Conservation (phyloP, 768 basidiomycete genomes). For the Hydnomerulius pinastri region DNA sequence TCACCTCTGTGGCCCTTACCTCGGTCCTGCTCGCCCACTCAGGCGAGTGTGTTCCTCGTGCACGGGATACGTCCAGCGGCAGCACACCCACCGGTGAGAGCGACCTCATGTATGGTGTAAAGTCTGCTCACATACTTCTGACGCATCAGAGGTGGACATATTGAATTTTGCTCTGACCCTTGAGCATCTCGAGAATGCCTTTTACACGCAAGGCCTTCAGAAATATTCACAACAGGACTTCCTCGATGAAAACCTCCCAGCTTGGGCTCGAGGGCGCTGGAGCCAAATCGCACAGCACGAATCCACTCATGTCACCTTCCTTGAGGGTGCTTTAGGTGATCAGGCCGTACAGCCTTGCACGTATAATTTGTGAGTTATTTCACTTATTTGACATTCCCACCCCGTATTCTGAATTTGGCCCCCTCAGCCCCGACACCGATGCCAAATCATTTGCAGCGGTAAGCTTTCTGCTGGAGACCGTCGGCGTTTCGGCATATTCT, state of each 20-base stretch:
- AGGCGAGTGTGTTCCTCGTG: neutral
- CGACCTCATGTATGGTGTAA: too few species aligned
- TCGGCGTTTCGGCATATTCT: slow-evolving; percentile 58
- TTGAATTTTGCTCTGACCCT: too few species aligned
- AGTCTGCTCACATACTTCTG: neutral
- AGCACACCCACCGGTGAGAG: slow-evolving; percentile 2
- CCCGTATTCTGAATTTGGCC: neutral
- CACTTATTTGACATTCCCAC: neutral
- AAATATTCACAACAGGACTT: too few species aligned
- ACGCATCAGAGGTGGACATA: too few species aligned
- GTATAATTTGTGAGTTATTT: slow-evolving; percentile 9
- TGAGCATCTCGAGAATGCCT: too few species aligned
- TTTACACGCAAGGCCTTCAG: slow-evolving; percentile 3
- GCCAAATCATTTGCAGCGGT: slow-evolving; percentile 44
- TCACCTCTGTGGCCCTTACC: neutral
- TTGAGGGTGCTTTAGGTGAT: slow-evolving; percentile 15
- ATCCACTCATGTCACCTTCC: slow-evolving; percentile 45
- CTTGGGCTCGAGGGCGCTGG: slow-evolving; percentile 35
- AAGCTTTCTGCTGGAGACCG: slow-evolving; percentile 51
- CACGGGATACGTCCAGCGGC: neutral
- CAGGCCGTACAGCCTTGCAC: slow-evolving; percentile 13
- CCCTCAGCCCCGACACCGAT: slow-evolving; percentile 43
- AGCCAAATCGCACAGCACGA: slow-evolving; percentile 44
- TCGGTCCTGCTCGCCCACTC: neutral
- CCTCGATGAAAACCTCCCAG: too few species aligned